These are phyloP conservation scores for Hemileccinum rubropunctum DNA, from an alignment of 768 basidiomycete genomes.

Conservation along the genomic window DNA sequence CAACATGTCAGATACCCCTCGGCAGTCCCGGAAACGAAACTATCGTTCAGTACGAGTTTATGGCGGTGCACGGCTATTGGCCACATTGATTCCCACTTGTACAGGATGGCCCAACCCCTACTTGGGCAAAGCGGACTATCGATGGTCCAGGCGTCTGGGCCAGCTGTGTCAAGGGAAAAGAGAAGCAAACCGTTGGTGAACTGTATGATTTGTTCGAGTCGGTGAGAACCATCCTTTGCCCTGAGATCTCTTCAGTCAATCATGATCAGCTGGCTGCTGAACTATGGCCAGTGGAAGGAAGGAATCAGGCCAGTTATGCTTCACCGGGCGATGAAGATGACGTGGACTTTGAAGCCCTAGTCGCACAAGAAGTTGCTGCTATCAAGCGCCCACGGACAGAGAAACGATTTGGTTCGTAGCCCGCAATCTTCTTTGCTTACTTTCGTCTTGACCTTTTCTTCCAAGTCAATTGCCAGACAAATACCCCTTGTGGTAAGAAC, in stretches of 20 bases:
- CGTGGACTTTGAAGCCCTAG: constrained; percentile 64
- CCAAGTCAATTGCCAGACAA: constrained; percentile 72
- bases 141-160: constrained; percentile 87
- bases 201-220: constrained; percentile 76
- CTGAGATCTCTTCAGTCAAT: constrained; percentile 9
- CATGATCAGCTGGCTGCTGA: constrained; percentile 60
- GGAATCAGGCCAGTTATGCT: constrained; percentile 21
- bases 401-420: constrained; percentile 59
- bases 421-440: neutral
- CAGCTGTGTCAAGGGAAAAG: constrained; percentile 83
- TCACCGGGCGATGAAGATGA: constrained; percentile 38
- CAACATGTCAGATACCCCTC: constrained; percentile 15
- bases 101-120: constrained; percentile 61
- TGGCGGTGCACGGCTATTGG: neutral
- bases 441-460: constrained; percentile 3
- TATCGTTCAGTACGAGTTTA: constrained; percentile 45
- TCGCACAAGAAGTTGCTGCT: constrained; percentile 67
- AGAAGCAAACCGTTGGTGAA: constrained; percentile 74
- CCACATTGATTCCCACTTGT: constrained; percentile 1
- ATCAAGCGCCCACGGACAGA: constrained; percentile 66
- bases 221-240: constrained; percentile 41
- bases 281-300: constrained; percentile 56
- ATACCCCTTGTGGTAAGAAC: constrained; percentile 68
- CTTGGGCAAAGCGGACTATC: constrained; percentile 62
- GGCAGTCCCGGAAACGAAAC: constrained; percentile 42